A percentile compares a stretch with the other conserved stretches of the same genome.
Conservation (phyloP, 768 basidiomycete species). For the Psilocybe sp. region DNA sequence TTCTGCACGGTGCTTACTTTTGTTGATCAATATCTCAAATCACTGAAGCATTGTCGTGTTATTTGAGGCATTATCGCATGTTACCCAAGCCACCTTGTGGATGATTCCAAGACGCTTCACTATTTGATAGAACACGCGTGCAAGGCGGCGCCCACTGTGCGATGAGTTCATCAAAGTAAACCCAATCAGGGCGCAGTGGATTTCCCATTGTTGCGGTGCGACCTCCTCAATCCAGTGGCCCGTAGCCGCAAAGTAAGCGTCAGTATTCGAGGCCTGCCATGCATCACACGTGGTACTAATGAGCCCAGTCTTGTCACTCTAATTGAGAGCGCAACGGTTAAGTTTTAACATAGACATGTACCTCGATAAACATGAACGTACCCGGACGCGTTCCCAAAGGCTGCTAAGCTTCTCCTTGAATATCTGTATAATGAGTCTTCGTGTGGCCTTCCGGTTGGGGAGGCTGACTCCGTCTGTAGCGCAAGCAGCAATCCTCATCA, state of each 20-base stretch:
- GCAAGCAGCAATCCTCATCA: conserved; percentile 19
- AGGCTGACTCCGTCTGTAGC: conserved; percentile 28
- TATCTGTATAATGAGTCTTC: conserved; percentile 8
- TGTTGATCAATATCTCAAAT: background rate
- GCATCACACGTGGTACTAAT: conserved; percentile 33
- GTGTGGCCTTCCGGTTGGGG: conserved; percentile 17
- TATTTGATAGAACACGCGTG: conserved; percentile 30
- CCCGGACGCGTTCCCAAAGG: conserved; percentile 6
- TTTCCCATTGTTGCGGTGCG: conserved; percentile 19
- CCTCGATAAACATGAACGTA: background rate
- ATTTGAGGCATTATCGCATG: conserved; percentile 10
- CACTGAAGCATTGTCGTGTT: conserved; percentile 10
- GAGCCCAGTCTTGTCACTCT: conserved; percentile 4
- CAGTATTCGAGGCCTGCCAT: conserved; percentile 32
- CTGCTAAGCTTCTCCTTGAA: conserved; percentile 11
- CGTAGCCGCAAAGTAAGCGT: conserved; percentile 38
- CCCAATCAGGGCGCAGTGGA: conserved; percentile 28
- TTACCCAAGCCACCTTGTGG: conserved; percentile 24
- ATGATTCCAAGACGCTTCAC: conserved; percentile 21
- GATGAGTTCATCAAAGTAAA: conserved; percentile 32
- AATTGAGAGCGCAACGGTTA: background rate
- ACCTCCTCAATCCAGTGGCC: conserved; percentile 37
- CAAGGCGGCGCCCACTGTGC: conserved; percentile 31
- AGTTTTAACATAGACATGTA: background rate
- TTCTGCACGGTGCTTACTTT: background rate